Base-by-base conservation (phyloP, 208 protist genomes). In the Leishmania arabica region DNA sequence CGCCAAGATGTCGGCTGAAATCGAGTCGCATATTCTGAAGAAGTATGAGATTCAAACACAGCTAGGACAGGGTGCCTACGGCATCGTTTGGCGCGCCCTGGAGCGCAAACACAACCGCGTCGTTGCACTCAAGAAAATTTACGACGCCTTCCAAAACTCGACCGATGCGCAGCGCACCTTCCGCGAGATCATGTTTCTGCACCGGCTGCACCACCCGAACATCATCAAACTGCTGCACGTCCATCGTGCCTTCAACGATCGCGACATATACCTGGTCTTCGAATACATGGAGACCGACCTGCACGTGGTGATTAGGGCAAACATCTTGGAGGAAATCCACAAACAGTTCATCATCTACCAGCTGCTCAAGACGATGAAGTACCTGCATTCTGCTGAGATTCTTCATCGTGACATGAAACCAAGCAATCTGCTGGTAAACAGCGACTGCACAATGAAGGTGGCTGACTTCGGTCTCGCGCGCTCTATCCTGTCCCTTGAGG, bases 291-390 rank as follows among this genome's bases (percentile, higher is more conserved):
- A 98, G 77, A 98, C 96, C 1, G 97, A 99, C 80, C 86, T 99
- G 74, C 94, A 98, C 89, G 91, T 94, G 19, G 92, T 99, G 8
- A 99, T 99, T 71, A 93, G 98, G 68, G 97, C 98, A 40, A 98
- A 98, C 81, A 99, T 99, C 78, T 89, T 99, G 21, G 98, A 99
- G 84, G 95, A 99, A 65, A 96, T 99, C 47, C 98, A 99, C 88
- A 99, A 99, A 84, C 95, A 99, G 89, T 99, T 99, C 79, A 99
- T 99, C 79, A 98, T 99, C 45, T 99, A 99, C 85, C 99, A 99
- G 88, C 89, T 99, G 47, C 90, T 99, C 47, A 99, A 99, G 84
- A 97, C 97, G 54, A 92, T 99, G 74, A 99, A 99, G 86, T 99
- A 99, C 84, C 89, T 99, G 80, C 97, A 99, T 86, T 96, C 91